Evolutionary conservation across 257 asterid genomes (phyloP), one percentile per base, ranked within the genome.

Genomic region (Leptodermis oblonga): DNA sequence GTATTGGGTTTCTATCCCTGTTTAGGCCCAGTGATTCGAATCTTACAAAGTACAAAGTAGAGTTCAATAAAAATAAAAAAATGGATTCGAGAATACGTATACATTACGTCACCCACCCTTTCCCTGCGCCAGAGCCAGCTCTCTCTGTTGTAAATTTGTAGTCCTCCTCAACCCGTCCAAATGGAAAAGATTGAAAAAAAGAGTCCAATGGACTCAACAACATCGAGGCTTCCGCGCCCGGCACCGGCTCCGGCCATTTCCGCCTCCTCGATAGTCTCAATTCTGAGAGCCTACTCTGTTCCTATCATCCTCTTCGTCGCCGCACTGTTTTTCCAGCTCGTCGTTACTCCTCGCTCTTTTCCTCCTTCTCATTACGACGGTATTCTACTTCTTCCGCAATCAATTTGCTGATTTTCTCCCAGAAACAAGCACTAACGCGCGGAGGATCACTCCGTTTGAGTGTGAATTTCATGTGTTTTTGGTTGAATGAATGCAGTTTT

Each of bases 341-440:
- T 89, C 69, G 86, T 87, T 52, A 68, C 84, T 78, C 99, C 93
- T 51, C 88, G 91, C 60, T 82, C 81, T 62, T 94, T 85, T 65
- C 99, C 97, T 17, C 86, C 82, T 23, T 79, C 97, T 30, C 85
- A 94, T 80, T 94, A 94, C 75, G 91, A 89, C 45, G 95, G 99
- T 92, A 76, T 59, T 62, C 13, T 52, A n/a, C n/a, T 20, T 13
- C 15, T 36, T 31, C 55, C 73, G 42, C 23, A 0, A 25, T 34
- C 18, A 5, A 18, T 34, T 26, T 61, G 10, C 31, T 31, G 7
- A 23, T 15, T 37, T 37, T n/a, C 37, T 2, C 10, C 1, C 52
- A 12, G n/a, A 46, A 5, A 46, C 5, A 17, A 46, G 22, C 58
- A 4, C 28, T n/a, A n/a, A 43, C 7, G 28, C 28, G 9, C 58